Conservation (phyloP, 2,329 filamentous ascomycete genomes). For the Laburnicola sp. region DNA sequence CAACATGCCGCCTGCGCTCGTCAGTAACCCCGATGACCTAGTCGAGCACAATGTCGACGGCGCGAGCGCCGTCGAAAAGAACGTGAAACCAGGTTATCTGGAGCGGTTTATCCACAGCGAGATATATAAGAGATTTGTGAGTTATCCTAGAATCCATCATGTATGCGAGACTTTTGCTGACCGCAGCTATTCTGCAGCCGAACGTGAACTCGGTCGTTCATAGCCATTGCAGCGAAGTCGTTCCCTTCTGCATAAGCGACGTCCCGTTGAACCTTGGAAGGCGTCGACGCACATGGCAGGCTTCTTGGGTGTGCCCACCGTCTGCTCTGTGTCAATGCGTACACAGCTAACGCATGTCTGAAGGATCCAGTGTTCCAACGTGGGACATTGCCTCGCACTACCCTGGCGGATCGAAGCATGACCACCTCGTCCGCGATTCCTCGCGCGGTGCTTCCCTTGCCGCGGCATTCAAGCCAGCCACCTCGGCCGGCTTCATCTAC, state of each 20-base stretch:
- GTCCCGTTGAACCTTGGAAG: conserved; percentile 47
- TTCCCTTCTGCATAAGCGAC: conserved; percentile 49
- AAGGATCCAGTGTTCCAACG: conserved; percentile 41
- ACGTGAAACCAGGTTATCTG: conserved; percentile 39
- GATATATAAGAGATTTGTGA: conserved; percentile 49
- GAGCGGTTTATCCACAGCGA: conserved; percentile 53
- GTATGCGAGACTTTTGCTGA: background rate
- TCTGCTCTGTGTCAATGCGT: background rate
- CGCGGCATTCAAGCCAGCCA: conserved; percentile 42
- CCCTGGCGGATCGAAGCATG: conserved; percentile 34
- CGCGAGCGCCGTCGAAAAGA: no score
- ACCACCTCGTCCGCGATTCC: conserved; percentile 40
- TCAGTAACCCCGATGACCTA: conserved; percentile 48
- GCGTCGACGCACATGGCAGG: conserved; percentile 49
- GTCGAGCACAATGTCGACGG: conserved; percentile 51
- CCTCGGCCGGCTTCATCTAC: conserved; percentile 44
- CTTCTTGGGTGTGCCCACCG: conserved; percentile 41
- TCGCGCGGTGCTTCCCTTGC: conserved; percentile 42
- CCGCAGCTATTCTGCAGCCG: conserved; percentile 13
- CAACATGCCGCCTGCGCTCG: conserved; percentile 49
- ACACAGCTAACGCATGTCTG: background rate
- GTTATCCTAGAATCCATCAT: background rate
- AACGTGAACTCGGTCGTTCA: conserved; percentile 51
- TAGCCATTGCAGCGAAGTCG: conserved; percentile 47
- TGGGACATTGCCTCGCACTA: conserved; percentile 41